Evolutionary conservation across 805 yeast species (phyloP).

Genomic region (Cyberlindnera meyerae): DNA sequence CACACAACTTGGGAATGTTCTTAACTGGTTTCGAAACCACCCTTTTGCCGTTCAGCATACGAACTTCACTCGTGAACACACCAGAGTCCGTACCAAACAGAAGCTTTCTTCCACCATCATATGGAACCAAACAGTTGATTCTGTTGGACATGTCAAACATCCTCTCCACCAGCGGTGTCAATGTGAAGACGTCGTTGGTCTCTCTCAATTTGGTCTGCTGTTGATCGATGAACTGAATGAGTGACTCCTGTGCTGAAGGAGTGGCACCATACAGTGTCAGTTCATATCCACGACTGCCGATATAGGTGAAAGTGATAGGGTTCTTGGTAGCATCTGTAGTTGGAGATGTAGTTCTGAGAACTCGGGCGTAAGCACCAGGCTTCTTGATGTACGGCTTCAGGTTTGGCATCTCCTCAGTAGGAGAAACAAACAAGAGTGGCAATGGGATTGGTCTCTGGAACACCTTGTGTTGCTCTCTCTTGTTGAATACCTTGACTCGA

Average conservation of each 20-base stretch:
- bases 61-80: constrained; percentile 73
- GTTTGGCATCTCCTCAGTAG: constrained; percentile 75
- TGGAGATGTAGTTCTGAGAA: constrained; percentile 20
- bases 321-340: constrained; percentile 27
- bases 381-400: constrained; percentile 39
- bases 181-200: constrained; percentile 73
- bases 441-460: constrained; percentile 84
- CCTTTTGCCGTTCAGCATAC: constrained; percentile 40
- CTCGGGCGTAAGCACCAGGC: constrained; percentile 27
- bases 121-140: constrained; percentile 88
- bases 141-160: constrained; percentile 70
- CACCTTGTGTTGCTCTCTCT: constrained; percentile 87
- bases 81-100: constrained; percentile 92
- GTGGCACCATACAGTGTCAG: constrained; percentile 40
- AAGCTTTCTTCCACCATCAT: constrained; percentile 89
- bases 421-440: constrained; percentile 66
- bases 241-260: constrained; percentile 62
- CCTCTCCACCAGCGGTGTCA: constrained; percentile 68
- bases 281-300: constrained; percentile 45
- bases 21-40: constrained; percentile 68
- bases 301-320: constrained; percentile 45
- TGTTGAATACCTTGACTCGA: constrained; percentile 78
- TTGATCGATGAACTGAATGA: constrained; percentile 70
- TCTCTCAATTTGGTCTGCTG: constrained; percentile 74
- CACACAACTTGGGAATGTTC: constrained; percentile 68